Evolutionary conservation across 495 filamentous ascomycete species (phyloP), one percentile per base, ranked within the genome.

Genomic region (Margaritispora aquatica): DNA sequence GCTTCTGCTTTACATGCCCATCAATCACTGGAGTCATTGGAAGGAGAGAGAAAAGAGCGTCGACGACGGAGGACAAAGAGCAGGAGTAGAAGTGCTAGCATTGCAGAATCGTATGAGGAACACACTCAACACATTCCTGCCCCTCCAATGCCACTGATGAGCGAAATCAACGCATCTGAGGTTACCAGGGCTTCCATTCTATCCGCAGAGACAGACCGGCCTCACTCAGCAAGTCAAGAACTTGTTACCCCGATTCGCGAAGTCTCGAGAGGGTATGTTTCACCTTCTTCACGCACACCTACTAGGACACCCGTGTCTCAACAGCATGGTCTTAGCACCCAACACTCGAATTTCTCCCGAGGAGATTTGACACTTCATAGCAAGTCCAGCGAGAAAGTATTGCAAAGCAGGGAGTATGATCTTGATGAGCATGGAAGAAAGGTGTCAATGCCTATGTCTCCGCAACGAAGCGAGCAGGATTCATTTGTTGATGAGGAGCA

Each of bases 101-200:
- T 81, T 58, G 80, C 84, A 55, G 79, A 66, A 38, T 62, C 29
- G 27, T 62, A 64, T 52, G 66, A 68, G 26, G 66, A 68, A 44
- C 46, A 24, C n/a, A 49, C 61, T 10, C 59, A 55, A 29, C 55
- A 66, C 31, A 60, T n/a, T n/a, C n/a, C 72, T 2, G 62, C 73
- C 5, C 75, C 72, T 3, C 88, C 87, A 1, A 88, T 96, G 86
- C 92, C 92, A 1, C 79, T 95, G 67, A 84, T 84, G 68, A 95
- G 92, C 70, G 89, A 89, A 46, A 81, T 95, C 26, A 81, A 87
- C 50, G 81, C 88, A 27, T 95, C 92, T 0, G 91, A 96, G 24
- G 69, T 96, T 51, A 97, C 94, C 2, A 80, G 94, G 68, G 85
- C 88, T 34, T 97, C 95, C 0, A 88, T 98, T 57, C 76, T 96